Conservation (phyloP, 2,329 filamentous ascomycete species). For the Botrytis galanthina region DNA sequence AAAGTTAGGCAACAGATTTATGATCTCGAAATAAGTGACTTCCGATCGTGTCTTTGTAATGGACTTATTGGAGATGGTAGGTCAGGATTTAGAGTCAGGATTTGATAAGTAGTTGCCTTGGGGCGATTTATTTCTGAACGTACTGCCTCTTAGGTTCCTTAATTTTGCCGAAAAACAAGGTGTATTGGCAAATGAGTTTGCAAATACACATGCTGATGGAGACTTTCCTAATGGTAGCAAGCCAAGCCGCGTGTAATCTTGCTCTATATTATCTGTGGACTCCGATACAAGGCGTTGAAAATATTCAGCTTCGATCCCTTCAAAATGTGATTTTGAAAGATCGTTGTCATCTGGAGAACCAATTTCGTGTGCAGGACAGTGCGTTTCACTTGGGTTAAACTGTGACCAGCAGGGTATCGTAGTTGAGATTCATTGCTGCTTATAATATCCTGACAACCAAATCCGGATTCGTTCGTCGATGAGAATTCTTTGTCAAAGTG, state of each 20-base stretch:
- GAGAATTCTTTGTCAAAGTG: too few relatives aligned
- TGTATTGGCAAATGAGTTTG: neutral
- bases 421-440: neutral
- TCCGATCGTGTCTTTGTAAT: too few relatives aligned
- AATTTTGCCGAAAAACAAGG: neutral
- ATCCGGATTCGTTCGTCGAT: too few relatives aligned
- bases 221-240: neutral
- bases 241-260: neutral
- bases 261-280: neutral
- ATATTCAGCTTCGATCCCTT: too few relatives aligned
- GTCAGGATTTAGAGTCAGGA: neutral
- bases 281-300: too few relatives aligned
- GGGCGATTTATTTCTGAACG: neutral
- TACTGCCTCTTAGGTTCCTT: neutral
- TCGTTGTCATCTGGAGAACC: too few relatives aligned
- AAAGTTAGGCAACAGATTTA: neutral
- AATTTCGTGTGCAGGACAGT: too few relatives aligned
- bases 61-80: neutral
- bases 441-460: neutral
- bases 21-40: too few relatives aligned
- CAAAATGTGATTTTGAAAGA: too few relatives aligned
- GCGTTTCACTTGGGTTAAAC: too few relatives aligned
- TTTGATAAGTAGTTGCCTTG: neutral
- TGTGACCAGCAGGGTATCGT: too few relatives aligned
- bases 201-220: neutral